These are phyloP conservation scores for Cutaneotrichosporon spelunceum DNA, from an alignment of 1,284 basidiomycete genomes.

Conservation along the genomic window DNA sequence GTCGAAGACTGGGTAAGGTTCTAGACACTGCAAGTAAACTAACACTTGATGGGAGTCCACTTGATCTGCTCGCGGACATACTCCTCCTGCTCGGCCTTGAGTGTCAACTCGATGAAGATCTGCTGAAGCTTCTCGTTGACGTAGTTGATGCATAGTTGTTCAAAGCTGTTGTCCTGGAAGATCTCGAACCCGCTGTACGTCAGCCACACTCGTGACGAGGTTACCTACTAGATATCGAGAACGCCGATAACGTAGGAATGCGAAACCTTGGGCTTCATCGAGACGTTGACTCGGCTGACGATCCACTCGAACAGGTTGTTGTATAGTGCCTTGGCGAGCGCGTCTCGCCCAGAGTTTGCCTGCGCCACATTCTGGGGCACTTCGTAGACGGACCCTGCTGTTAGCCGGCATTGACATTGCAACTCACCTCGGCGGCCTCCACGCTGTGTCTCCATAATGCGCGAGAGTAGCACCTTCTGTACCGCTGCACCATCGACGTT, in stretches of 20 bases:
- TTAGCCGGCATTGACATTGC: background rate
- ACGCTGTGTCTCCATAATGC: conserved; percentile 87
- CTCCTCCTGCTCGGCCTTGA: conserved; percentile 99
- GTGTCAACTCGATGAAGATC: conserved; percentile 97
- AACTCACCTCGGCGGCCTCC: conserved; percentile 76
- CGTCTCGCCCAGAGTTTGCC: conserved; percentile 82
- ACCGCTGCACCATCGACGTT: conserved; percentile 75
- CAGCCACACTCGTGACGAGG: conserved; percentile 14
- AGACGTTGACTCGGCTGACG: conserved; percentile 89
- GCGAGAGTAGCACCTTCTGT: conserved; percentile 79
- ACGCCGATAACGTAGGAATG: conserved; percentile 91
- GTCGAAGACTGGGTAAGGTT: conserved; percentile 46
- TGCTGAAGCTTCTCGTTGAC: conserved; percentile 99
- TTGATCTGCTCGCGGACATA: conserved; percentile 83
- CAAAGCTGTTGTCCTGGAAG: conserved; percentile 97
- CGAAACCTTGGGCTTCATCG: conserved; percentile 80
- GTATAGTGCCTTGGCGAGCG: conserved; percentile 93
- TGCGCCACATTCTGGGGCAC: conserved; percentile 94
- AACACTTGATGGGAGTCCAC: conserved; percentile 95
- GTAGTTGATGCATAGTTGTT: conserved; percentile 99
- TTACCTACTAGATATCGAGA: conserved; percentile 76
- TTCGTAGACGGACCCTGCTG: conserved; percentile 76
- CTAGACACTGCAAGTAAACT: background rate
- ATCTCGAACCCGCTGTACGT: conserved; percentile 77
- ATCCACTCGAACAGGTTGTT: conserved; percentile 99